Conservation (phyloP, 257 asterid species). For the Solanum etuberosum region DNA sequence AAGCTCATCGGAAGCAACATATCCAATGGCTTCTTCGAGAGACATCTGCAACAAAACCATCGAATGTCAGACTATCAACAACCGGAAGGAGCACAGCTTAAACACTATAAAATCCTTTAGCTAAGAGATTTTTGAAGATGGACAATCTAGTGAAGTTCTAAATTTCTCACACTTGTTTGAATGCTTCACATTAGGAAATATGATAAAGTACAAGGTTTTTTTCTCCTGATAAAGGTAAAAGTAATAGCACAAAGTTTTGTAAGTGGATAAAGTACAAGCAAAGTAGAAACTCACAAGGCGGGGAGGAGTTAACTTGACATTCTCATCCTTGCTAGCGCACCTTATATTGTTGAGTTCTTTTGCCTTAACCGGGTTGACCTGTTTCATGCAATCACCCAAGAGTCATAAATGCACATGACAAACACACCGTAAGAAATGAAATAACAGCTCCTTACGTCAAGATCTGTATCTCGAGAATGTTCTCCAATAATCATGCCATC, state of each 20-base stretch:
- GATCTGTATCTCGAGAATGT: slow-evolving; percentile 94
- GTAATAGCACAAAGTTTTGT: not conserved
- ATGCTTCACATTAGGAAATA: not conserved
- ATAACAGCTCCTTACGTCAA: slow-evolving; percentile 56
- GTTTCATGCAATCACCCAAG: slow-evolving; percentile 7
- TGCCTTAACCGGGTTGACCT: slow-evolving; percentile 84
- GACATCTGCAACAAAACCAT: slow-evolving; percentile 46
- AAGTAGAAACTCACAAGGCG: slow-evolving; percentile 54
- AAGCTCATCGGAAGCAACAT: slow-evolving; percentile 93
- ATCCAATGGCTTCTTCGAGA: slow-evolving; percentile 97
- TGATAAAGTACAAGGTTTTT: not conserved
- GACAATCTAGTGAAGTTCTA: not conserved
- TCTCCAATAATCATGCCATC: slow-evolving; percentile 99
- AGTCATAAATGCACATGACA: slow-evolving; percentile 5
- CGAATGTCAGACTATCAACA: not conserved
- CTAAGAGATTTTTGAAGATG: not conserved
- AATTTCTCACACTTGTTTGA: not conserved
- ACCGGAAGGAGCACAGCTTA: not conserved
- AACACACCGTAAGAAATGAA: not conserved
- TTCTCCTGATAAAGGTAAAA: not conserved
- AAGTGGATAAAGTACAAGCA: not conserved
- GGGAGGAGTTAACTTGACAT: slow-evolving; percentile 90
- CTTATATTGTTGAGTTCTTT: slow-evolving; percentile 84
- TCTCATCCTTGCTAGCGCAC: slow-evolving; percentile 86
- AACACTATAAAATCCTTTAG: not conserved